A percentile compares a stretch with the other conserved stretches of the same genome.
These are phyloP conservation scores for Perkinsus chesapeaki DNA, from an alignment of 169 alveolate genomes.

Conservation along the genomic window DNA sequence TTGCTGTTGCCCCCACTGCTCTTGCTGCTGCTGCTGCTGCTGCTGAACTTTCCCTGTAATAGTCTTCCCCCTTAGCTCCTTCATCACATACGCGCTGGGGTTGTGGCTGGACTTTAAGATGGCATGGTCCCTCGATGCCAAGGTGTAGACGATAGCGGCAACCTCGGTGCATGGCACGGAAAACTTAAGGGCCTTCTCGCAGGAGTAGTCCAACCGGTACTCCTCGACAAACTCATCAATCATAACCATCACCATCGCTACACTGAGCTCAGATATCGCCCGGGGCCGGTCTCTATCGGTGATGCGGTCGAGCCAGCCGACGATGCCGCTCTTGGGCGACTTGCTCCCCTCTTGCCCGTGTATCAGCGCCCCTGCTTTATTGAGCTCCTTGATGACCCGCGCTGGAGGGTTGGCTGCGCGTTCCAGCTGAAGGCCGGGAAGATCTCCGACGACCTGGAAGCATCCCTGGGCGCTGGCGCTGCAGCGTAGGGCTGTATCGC, in stretches of 20 bases:
- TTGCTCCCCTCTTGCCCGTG: neutral
- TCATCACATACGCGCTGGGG: neutral
- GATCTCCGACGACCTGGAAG: neutral
- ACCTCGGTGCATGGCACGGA: neutral
- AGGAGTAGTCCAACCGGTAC: neutral
- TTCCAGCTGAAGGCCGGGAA: neutral
- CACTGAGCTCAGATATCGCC: neutral
- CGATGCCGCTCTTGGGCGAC: neutral
- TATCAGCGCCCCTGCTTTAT: neutral
- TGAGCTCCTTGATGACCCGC: neutral
- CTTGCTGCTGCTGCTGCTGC: neutral
- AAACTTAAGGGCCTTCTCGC: neutral
- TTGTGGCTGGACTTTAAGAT: neutral
- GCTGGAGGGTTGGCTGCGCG: neutral
- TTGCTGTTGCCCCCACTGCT: neutral
- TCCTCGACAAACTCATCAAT: neutral
- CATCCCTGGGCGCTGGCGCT: neutral
- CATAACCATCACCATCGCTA: neutral
- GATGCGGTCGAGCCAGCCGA: neutral
- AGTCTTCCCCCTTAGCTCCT: neutral
- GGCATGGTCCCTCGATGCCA: neutral
- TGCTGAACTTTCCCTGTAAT: neutral
- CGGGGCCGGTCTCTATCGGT: neutral
- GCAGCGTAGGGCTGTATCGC: neutral
- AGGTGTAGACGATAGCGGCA: neutral